phyloP scores from a whole-genome alignment of 257 asterid genomes.

The Gynochthodes officinalis region DNA sequence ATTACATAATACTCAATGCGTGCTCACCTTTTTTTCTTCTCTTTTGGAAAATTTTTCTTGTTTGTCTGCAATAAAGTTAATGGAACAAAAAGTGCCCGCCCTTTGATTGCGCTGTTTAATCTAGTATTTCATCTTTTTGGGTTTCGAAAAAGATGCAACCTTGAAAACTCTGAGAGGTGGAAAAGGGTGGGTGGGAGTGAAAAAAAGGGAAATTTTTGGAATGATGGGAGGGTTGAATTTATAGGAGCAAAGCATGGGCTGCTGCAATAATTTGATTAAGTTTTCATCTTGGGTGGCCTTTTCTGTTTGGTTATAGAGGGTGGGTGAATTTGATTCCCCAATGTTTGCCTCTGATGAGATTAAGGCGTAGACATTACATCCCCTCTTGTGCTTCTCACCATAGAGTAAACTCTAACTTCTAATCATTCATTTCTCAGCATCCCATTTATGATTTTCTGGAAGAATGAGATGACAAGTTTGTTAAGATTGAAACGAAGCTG shows the following conservation, averaged over 20 bases:
- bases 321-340: constrained; percentile 30
- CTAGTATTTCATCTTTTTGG: constrained; percentile 22
- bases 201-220: constrained; percentile 7
- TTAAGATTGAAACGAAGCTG: not conserved
- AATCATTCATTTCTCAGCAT: constrained; percentile 4
- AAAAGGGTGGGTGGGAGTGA: not conserved
- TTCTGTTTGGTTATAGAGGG: constrained; percentile 29
- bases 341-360: constrained; percentile 52
- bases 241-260: constrained; percentile 59
- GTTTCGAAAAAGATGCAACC: constrained; percentile 15
- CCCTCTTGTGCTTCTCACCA: constrained; percentile 75
- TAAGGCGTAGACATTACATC: constrained; percentile 62
- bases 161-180: constrained; percentile 11
- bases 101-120: constrained; percentile 77
- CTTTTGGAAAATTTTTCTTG: constrained; percentile 25
- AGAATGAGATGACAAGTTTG: constrained; percentile 1
- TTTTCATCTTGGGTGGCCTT: constrained; percentile 30
- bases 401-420: constrained; percentile 46
- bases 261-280: constrained; percentile 46
- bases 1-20: not conserved
- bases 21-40: not conserved
- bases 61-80: constrained; percentile 30
- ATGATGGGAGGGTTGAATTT: constrained; percentile 56
- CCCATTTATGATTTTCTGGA: not conserved
- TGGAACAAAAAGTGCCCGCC: constrained; percentile 48